phyloP scores from a whole-genome alignment of 371 early-diverging fungal genomes.

The Mucor plumbeus region DNA sequence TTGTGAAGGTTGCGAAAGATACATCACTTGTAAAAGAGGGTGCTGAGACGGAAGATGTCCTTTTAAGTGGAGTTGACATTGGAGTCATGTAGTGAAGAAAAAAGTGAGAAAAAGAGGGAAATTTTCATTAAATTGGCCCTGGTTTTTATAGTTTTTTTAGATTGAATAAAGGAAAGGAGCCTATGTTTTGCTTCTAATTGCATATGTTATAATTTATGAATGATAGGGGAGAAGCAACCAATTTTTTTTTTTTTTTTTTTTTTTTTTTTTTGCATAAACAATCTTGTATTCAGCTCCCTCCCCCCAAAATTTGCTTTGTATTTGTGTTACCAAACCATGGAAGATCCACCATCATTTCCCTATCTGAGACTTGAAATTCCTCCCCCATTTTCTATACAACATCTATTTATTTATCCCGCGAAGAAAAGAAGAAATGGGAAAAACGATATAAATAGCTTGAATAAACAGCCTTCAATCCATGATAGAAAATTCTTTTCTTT shows the following conservation, averaged over 20 bases:
- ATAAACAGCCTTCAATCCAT: not conserved
- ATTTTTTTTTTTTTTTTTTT: no score
- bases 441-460: conserved; percentile 1
- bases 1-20: conserved; percentile 24
- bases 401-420: not conserved
- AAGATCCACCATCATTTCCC: not conserved
- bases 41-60: conserved; percentile 1
- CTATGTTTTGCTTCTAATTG: not conserved
- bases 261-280: conserved; percentile 14
- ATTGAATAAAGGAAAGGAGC: not conserved
- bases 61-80: not conserved
- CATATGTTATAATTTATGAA: not conserved
- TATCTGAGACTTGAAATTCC: conserved; percentile 10
- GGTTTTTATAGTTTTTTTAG: conserved; percentile 10
- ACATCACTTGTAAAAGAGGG: conserved; percentile 26
- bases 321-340: conserved; percentile 1
- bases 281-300: not conserved
- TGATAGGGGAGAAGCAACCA: not conserved
- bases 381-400: not conserved
- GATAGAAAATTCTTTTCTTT: not conserved
- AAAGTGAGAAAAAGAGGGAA: not conserved
- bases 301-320: not conserved
- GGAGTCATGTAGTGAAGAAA: not conserved
- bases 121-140: not conserved
- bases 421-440: not conserved